These are phyloP conservation scores for Penicillium brasilianum DNA, from an alignment of 2,329 filamentous ascomycete species.

Conservation along the genomic window DNA sequence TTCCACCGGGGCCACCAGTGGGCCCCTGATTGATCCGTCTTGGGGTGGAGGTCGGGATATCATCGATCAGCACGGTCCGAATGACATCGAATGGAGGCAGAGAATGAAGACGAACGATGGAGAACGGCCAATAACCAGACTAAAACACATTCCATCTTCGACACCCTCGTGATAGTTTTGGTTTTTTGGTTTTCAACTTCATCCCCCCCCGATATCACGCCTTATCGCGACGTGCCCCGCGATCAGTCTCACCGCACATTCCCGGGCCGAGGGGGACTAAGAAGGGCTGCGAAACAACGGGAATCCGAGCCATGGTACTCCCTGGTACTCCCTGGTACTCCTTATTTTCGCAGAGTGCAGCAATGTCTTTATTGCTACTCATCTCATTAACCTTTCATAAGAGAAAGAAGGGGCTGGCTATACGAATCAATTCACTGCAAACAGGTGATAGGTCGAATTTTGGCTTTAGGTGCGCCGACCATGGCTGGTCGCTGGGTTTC, in stretches of 20 bases:
- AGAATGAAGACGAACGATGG: constrained; percentile 3
- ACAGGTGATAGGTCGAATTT: not conserved
- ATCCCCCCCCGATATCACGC: not conserved
- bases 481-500: constrained; percentile 11
- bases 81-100: constrained; percentile 18
- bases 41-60: constrained; percentile 1
- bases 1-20: constrained; percentile 19
- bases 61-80: not conserved
- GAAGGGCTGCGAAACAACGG: not conserved
- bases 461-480: not conserved
- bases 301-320: constrained; percentile 20
- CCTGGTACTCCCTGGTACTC: too few species aligned
- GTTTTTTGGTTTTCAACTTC: not conserved
- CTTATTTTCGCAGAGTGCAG: constrained; percentile 1
- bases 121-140: not conserved
- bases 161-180: constrained; percentile 1
- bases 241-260: constrained; percentile 37
- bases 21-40: not conserved
- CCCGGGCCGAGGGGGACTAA: constrained; percentile 9
- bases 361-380: not conserved
- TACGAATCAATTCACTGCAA: not conserved
- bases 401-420: not conserved
- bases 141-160: constrained; percentile 3
- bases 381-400: not conserved
- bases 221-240: not conserved